A percentile compares a stretch with the other conserved stretches of the same genome.
Conservation (phyloP, 305 asterid genomes). For the Solanum hybrid region DNA sequence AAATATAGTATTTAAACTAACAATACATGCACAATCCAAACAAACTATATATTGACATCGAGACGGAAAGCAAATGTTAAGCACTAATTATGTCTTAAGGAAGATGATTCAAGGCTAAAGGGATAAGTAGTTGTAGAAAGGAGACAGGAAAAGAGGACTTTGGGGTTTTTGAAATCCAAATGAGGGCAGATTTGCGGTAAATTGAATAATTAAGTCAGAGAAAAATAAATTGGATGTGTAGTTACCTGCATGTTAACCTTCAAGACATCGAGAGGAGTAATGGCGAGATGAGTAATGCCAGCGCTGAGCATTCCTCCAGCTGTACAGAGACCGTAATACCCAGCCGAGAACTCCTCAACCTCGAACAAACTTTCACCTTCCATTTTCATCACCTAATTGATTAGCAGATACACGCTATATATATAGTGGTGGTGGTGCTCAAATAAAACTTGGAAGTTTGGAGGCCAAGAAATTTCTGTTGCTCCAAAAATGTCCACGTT, state of each 20-base stretch:
- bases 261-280: constrained; percentile 72
- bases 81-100: background rate
- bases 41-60: background rate
- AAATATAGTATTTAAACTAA: background rate
- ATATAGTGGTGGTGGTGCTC: background rate
- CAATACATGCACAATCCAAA: background rate
- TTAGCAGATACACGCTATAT: background rate
- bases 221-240: background rate
- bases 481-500: background rate
- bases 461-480: background rate
- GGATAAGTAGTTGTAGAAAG: background rate
- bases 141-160: background rate
- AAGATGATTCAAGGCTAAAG: background rate
- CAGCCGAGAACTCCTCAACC: constrained; percentile 48
- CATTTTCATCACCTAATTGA: background rate
- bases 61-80: background rate
- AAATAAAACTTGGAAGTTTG: background rate
- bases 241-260: constrained; percentile 77
- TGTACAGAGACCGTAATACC: constrained; percentile 48
- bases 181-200: background rate
- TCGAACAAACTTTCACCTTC: constrained; percentile 1
- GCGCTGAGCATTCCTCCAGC: constrained; percentile 67
- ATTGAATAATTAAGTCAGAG: background rate
- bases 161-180: background rate
- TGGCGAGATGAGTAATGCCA: constrained; percentile 57